Evolutionary conservation across 176 grass and related monocot species (phyloP), one percentile per base, ranked within the genome.

Genomic region (Aegilops umbellulata): DNA sequence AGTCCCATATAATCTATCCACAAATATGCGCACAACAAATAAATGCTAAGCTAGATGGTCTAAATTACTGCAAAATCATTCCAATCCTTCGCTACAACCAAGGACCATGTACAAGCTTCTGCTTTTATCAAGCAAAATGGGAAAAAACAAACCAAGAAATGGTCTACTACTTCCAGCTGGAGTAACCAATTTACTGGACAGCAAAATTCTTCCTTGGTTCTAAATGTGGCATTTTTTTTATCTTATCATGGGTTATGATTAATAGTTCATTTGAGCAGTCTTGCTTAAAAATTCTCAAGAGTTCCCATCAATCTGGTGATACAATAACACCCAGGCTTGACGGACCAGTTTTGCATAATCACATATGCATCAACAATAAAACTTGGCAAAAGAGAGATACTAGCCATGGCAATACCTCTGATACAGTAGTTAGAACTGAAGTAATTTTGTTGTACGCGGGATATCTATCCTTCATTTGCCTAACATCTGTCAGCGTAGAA

Each of bases 361-460:
- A 5, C 34, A 70, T 80, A 73, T 68, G 49, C 82, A 89, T 49
- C 35, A 41, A 63, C 27, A 71, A 86, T 62, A 20, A 58, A 77
- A 68, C 5, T 53, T 32, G 32, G 16, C 34, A 81, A 82, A 88
- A 83, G 14, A 74, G 26, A 78, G 29, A 73, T 5, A 57, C 44
- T 27, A 67, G 60, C 30, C 14, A 66, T 77, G 75, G 60, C 4
- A 65, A 20, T 89, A 99, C 97, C 97, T 96, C 94, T 80, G 92
- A 94, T 29, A 96, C 85, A 36, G 92, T 90, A 62, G 87, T 93
- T 29, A 99, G 80, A 74, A 96, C 97, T 61, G 97, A 91, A 80
- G 85, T 85, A 60, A 99, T 93, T 84, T 96, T 99, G 22, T 96
- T 63, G 16, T 94, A 96, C 80, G 97, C 94, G 53, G 97, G 97